phyloP scores from a whole-genome alignment of 495 filamentous ascomycete species.

The Friedmanniomyces endolithicus region DNA sequence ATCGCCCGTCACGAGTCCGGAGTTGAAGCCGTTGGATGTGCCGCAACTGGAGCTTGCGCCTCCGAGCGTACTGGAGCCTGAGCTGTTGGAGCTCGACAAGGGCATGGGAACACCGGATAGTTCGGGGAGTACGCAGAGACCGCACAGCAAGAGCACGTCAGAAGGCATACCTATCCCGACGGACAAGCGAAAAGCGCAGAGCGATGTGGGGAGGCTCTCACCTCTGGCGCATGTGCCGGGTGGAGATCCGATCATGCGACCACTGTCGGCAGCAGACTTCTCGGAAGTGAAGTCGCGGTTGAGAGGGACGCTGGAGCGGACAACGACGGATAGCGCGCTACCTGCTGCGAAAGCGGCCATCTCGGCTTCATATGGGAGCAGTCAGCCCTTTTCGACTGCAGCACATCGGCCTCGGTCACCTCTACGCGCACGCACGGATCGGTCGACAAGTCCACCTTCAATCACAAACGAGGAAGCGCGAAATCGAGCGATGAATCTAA shows the following conservation, averaged over 20 bases:
- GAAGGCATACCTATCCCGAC: background rate
- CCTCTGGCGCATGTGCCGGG: background rate
- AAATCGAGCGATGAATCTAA: slow-evolving; percentile 70
- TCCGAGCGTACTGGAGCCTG: slow-evolving; percentile 50
- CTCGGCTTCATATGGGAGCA: slow-evolving; percentile 1
- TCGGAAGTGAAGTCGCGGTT: background rate
- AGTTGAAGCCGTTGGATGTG: slow-evolving; percentile 39
- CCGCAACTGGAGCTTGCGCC: slow-evolving; percentile 22
- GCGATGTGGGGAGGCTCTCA: slow-evolving; percentile 4
- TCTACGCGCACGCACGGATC: slow-evolving; percentile 30
- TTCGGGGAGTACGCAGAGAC: background rate
- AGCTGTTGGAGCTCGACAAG: slow-evolving; percentile 60
- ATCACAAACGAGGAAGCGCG: slow-evolving; percentile 65
- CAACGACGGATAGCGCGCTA: slow-evolving; percentile 21
- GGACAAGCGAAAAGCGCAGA: slow-evolving; percentile 3
- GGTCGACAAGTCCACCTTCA: slow-evolving; percentile 57
- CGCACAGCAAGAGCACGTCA: slow-evolving; percentile 12
- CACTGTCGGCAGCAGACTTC: slow-evolving; percentile 1
- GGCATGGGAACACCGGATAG: background rate
- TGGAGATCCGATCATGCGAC: background rate
- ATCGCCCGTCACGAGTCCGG: slow-evolving; percentile 71
- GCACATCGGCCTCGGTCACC: slow-evolving; percentile 1
- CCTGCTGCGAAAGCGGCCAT: slow-evolving; percentile 28
- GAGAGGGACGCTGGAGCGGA: slow-evolving; percentile 10
- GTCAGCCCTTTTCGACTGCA: slow-evolving; percentile 3